Base-by-base conservation (phyloP, 208 protist genomes). In the Crithidia thermophila region DNA sequence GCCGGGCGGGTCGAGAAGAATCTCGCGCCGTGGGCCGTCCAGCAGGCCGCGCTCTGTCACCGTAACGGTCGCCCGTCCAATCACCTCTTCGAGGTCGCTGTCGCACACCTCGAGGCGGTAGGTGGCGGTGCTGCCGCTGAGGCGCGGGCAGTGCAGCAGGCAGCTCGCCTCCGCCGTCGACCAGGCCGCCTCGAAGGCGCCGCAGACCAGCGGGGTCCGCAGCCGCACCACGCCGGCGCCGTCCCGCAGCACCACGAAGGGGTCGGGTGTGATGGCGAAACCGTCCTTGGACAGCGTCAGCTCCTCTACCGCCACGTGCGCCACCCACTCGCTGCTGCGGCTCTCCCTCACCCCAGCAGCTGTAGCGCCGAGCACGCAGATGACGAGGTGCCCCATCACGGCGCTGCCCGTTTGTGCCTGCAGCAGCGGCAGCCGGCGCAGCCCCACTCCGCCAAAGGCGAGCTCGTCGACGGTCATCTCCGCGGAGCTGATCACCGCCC, bases 91-190 rank as follows among this genome's bases (percentile, higher is more conserved):
- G 39, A 81, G 81, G 49, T 91, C 88, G 67, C 81, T 94, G 75
- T 96, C 91, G 59, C 82, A 91, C 36, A 96, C 77, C 53, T 96
- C 87, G 18, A 96, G 55, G 25, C 61, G 56, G 62, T 93, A 94
- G 14, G 67, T 67, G 6, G 65, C 69, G 0, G 63, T 79, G 72
- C 80, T 85, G 13, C 84, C 87, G 33, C 42, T 49, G 36, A 94
- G 82, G 21, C 50, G 65, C 0, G 91, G 87, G 69, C 85, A 94
- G 33, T 67, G 63, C 47, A 96, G 68, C 53, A 96, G 77, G 62
- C 91, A 94, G 59, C 87, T 84, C 21, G 88, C 87, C 47, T 87
- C 81, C 25, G 79, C 70, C 45, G 72, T 59, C 6, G 58, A 36
- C 79, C 86, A 96, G 21, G 59, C 75, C 13, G 81, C 82, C 14